Evolutionary conservation across 352 stramenopile genomes (phyloP), one percentile per base, ranked within the genome.

Genomic region (Phytophthora niederhauseri): DNA sequence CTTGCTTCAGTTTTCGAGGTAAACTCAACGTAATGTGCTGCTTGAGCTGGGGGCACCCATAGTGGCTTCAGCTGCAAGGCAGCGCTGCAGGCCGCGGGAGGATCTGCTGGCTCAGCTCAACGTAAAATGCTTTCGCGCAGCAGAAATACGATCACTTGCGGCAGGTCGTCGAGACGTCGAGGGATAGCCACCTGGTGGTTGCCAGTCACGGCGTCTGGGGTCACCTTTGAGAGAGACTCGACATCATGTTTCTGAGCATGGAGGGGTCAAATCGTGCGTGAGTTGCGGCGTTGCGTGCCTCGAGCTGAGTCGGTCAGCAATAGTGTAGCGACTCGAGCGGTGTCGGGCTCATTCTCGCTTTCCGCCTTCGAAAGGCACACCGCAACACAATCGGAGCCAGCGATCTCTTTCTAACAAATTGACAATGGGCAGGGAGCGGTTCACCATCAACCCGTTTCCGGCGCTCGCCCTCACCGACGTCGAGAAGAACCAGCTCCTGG

Each of bases 391-490:
- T 31, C 28, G 28, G 28, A 43, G 36, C n/a, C 17, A 19, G 19
- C 3, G 30, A 20, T 54, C 14, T 61, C 11, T n/a, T 36, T n/a
- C 26, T 4, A 9, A 48, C 7, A 19, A 22, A 4, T 22, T 48
- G 50, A 31, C 51, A 58, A 77, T 77, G 70, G 49, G 55, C 49
- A 72, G 57, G 24, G 71, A 78, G 20, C 61, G 71, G 24, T 78
- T 78, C 55, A 75, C 61, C 15, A 72, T 78, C 43, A 78, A 78
- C 61, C 73, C 69, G 65, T 80, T 77, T 38, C 73, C 73, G 41
- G 66, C 65, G 31, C 66, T 80, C 19, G 50, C 60, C 24, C 69
- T 80, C 45, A 72, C 73, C 30, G 48, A 67, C 3, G 57, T n/a
- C 31, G 69, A 77, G 41, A 77, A 75, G 65, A 41, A 64, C 56